Conservation (phyloP, 768 basidiomycete species). For the Myochromella boudieri region DNA sequence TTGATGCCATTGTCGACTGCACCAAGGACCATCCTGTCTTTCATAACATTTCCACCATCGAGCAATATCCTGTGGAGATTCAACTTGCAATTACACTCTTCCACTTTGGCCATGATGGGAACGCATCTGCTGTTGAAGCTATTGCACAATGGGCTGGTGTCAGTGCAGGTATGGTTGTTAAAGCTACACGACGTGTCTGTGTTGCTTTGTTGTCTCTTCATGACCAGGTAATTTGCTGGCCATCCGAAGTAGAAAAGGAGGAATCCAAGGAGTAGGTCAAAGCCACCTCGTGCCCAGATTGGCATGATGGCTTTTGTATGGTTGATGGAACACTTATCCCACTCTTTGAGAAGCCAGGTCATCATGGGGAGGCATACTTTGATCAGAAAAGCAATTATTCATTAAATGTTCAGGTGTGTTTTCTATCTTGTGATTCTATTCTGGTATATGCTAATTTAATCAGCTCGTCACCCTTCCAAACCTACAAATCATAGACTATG, state of each 20-base stretch:
- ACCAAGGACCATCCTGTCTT: conserved; percentile 12
- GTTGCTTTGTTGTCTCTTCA: not conserved
- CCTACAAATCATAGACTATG: conserved; percentile 34
- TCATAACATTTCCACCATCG: conserved; percentile 14
- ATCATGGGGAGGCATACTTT: conserved; percentile 26
- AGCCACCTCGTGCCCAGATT: conserved; percentile 16
- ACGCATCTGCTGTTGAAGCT: conserved; percentile 15
- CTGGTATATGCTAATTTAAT: not conserved
- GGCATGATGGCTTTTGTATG: conserved; percentile 19
- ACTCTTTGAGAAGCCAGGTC: conserved; percentile 16
- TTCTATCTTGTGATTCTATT: not conserved
- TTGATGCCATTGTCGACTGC: not conserved
- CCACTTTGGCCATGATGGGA: conserved; percentile 19
- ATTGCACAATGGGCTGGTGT: conserved; percentile 24
- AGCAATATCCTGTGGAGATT: conserved; percentile 14
- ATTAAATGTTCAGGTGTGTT: conserved; percentile 12
- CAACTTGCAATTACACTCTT: conserved; percentile 17
- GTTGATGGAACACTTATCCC: conserved; percentile 21
- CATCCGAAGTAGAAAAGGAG: conserved; percentile 5
- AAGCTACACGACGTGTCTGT: conserved; percentile 12
- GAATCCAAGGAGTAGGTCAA: conserved; percentile 22
- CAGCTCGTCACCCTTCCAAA: conserved; percentile 33
- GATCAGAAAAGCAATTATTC: conserved; percentile 28
- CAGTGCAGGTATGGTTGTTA: conserved; percentile 13
- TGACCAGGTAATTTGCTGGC: conserved; percentile 1